Percentiles rank a stretch among this genome's conserved stretches.
Conservation (phyloP, 495 filamentous ascomycete species). For the Cairneyella variabilis region DNA sequence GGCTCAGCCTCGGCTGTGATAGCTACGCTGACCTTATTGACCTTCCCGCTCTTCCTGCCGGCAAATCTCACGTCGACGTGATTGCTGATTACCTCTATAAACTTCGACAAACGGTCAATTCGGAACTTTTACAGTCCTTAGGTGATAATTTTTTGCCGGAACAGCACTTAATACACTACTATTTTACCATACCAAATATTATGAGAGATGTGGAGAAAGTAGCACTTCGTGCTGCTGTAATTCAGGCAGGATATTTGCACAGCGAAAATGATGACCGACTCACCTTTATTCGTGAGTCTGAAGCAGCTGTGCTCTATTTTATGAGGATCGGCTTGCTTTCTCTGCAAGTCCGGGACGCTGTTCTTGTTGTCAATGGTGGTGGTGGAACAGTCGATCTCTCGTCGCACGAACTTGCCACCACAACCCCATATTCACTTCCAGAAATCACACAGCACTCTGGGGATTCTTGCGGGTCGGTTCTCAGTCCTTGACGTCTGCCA, state of each 20-base stretch:
- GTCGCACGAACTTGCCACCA: constrained; percentile 65
- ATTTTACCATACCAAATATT: constrained; percentile 63
- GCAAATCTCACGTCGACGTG: constrained; percentile 70
- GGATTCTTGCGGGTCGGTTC: constrained; percentile 55
- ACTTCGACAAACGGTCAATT: constrained; percentile 62
- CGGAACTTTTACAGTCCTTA: constrained; percentile 62
- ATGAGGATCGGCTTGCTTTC: constrained; percentile 65
- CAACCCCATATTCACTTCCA: constrained; percentile 62
- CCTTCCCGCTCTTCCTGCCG: constrained; percentile 62
- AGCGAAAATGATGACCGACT: constrained; percentile 68
- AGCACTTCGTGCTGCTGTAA: constrained; percentile 60
- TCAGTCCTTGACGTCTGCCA: not conserved
- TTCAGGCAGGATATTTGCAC: constrained; percentile 65
- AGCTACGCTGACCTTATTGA: constrained; percentile 70
- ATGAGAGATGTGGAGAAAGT: constrained; percentile 70
- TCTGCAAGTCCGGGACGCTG: constrained; percentile 64
- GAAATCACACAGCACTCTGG: constrained; percentile 69
- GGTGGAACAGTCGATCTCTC: constrained; percentile 68
- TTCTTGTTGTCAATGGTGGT: constrained; percentile 69
- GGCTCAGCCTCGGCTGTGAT: constrained; percentile 68
- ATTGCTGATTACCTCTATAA: constrained; percentile 69
- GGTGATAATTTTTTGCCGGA: constrained; percentile 67
- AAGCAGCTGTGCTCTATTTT: constrained; percentile 65
- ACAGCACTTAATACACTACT: constrained; percentile 66
- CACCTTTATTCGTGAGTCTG: constrained; percentile 62